Evolutionary conservation across 257 asterid species (phyloP), one percentile per base, ranked within the genome.

Genomic region (Solanum paucissectum): DNA sequence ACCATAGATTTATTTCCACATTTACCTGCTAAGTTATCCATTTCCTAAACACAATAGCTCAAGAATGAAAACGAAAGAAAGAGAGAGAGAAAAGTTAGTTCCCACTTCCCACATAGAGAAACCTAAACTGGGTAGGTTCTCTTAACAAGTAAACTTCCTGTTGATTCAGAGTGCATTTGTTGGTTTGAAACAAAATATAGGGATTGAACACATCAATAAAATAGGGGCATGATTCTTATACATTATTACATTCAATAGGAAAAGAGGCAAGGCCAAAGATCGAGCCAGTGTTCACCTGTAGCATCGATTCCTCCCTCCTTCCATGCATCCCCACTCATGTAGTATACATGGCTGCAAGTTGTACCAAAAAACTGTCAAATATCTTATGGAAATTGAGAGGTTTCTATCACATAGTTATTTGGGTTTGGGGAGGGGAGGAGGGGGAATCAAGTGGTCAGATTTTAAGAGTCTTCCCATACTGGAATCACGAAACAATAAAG

Each of bases 251-350:
- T 82, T 49, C 12, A 49, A 82, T 1, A 82, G 71, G 6, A 49
- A 74, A 82, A 6, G 2, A 49, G 32, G 32, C 44, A 82, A 49
- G 86, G 86, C 18, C 44, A 49, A 18, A 6, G 69, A 82, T 32
- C 21, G 88, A 84, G 90, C 89, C 44, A 86, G 89, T 86, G 90
- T 95, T 92, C 72, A 96, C 99, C 99, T 74, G 99, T 97, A 84
- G 98, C 99, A 93, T 97, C 99, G 86, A 97, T 97, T 55, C 99
- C 99, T 90, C 99, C 99, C 92, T 96, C 99, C 93, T 97, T 97
- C 99, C 99, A 97, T 27, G 99, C 99, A 93, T 97, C 99, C 83
- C 99, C 99, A 89, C 99, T 97, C 99, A 97, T 97, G 93, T 97
- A 97, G 94, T 94, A 96, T 42, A 97, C 98, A 92, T 97, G 99